These are phyloP conservation scores for Stropharia rugosoannulata DNA, from an alignment of 768 basidiomycete genomes.

Conservation along the genomic window DNA sequence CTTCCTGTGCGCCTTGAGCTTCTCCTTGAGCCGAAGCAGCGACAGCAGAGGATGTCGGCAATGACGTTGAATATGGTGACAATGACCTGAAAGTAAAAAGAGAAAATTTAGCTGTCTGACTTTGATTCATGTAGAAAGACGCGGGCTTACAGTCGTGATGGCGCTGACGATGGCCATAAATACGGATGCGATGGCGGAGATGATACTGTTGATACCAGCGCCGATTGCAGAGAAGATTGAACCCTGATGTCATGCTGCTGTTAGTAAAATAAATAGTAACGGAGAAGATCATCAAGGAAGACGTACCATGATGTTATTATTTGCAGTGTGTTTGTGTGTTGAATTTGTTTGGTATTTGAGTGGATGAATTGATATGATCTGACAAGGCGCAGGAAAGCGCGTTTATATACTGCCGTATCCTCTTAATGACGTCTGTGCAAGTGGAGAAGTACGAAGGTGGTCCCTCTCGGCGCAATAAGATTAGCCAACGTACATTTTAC, in stretches of 20 bases:
- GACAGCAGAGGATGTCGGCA: conserved; percentile 51
- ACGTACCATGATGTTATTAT: too few species aligned
- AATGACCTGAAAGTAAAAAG: conserved; percentile 44
- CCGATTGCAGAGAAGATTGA: conserved; percentile 68
- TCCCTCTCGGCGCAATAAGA: too few species aligned
- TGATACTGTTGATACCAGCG: conserved; percentile 53
- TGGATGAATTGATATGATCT: too few species aligned
- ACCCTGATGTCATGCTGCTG: conserved; percentile 36
- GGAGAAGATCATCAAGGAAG: background rate
- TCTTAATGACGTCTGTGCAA: too few species aligned
- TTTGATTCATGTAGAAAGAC: background rate
- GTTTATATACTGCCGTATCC: too few species aligned
- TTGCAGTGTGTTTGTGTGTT: too few species aligned
- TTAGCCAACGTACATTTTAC: too few species aligned
- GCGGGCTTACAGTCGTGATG: conserved; percentile 53
- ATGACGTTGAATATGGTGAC: conserved; percentile 67
- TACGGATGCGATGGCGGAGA: conserved; percentile 59
- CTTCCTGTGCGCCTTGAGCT: conserved; percentile 17
- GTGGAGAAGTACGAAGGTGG: too few species aligned
- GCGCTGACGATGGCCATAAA: conserved; percentile 59
- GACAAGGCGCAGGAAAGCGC: too few species aligned
- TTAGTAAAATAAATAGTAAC: background rate
- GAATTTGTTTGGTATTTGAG: too few species aligned
- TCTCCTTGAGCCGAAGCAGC: conserved; percentile 42
- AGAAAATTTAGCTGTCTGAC: background rate